Evolutionary conservation across 176 grass and related monocot species (phyloP).

Genomic region (Poa annua): DNA sequence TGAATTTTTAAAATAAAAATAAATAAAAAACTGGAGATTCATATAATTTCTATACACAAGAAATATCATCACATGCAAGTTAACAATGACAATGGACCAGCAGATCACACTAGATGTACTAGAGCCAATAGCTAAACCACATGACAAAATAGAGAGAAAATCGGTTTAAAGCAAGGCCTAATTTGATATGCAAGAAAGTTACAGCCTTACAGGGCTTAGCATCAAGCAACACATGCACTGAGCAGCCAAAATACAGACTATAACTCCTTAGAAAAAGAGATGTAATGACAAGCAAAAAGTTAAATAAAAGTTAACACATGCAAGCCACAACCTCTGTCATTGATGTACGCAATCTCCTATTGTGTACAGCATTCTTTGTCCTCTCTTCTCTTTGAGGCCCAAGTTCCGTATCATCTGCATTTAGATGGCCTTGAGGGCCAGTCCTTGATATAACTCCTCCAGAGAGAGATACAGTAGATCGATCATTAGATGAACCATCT

Average conservation of each 20-base stretch:
- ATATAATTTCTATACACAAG: constrained; percentile 26
- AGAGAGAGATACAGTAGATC: constrained; percentile 49
- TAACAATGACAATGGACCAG: constrained; percentile 36
- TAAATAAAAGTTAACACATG: constrained; percentile 28
- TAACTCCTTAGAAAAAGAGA: constrained; percentile 19
- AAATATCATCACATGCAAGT: constrained; percentile 28
- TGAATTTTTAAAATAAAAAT: constrained; percentile 20
- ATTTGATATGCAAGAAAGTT: not conserved
- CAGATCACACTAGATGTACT: constrained; percentile 2
- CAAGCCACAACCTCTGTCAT: constrained; percentile 59
- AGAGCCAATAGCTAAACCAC: constrained; percentile 12
- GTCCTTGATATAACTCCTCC: constrained; percentile 57
- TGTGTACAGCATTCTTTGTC: constrained; percentile 60
- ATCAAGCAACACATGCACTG: not conserved
- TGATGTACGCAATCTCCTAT: constrained; percentile 69
- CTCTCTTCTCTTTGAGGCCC: constrained; percentile 74
- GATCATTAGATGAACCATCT: constrained; percentile 65
- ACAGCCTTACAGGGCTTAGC: constrained; percentile 18
- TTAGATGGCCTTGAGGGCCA: constrained; percentile 52
- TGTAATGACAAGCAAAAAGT: constrained; percentile 19
- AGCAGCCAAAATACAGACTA: constrained; percentile 14
- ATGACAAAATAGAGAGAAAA: constrained; percentile 22
- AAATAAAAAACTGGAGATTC: constrained; percentile 20
- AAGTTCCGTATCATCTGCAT: constrained; percentile 63
- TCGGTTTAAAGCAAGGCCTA: constrained; percentile 16